Evolutionary conservation across 2,329 filamentous ascomycete genomes (phyloP).

Genomic region (Colletotrichum viniferum): DNA sequence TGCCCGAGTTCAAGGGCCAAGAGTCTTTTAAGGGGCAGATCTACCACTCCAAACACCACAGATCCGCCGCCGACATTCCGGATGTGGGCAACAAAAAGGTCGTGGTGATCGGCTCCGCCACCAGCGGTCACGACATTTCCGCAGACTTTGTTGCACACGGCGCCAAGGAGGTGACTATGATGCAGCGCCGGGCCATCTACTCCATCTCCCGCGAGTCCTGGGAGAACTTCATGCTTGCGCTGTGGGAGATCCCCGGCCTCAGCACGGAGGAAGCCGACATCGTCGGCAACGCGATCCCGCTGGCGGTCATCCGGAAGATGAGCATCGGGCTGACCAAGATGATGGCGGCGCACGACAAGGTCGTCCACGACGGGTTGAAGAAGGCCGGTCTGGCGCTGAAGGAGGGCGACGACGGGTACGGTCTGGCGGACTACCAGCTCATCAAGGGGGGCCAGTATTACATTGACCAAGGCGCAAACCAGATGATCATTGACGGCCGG

Average conservation of each 20-base stretch:
- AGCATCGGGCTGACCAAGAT: slow-evolving; percentile 43
- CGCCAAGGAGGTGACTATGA: slow-evolving; percentile 51
- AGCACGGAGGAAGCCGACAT: slow-evolving; percentile 56
- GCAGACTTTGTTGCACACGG: slow-evolving; percentile 54
- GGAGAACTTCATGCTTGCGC: slow-evolving; percentile 46
- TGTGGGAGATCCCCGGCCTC: slow-evolving; percentile 37
- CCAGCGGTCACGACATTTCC: slow-evolving; percentile 54
- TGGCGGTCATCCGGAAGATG: slow-evolving; percentile 49
- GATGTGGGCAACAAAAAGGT: slow-evolving; percentile 41
- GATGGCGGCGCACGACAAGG: slow-evolving; percentile 44
- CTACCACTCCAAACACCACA: slow-evolving; percentile 48
- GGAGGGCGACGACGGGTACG: slow-evolving; percentile 37
- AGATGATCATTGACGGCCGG: slow-evolving; percentile 44
- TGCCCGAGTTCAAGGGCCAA: slow-evolving; percentile 44
- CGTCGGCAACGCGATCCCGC: slow-evolving; percentile 48
- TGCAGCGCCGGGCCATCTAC: slow-evolving; percentile 56
- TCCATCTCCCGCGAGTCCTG: slow-evolving; percentile 47
- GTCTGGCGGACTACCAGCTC: slow-evolving; percentile 40
- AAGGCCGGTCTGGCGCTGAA: slow-evolving; percentile 48
- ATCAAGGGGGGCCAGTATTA: slow-evolving; percentile 45
- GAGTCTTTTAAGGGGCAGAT: slow-evolving; percentile 44
- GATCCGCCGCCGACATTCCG: slow-evolving; percentile 37
- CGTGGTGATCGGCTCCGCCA: slow-evolving; percentile 52
- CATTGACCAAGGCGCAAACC: slow-evolving; percentile 42
- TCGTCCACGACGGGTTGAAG: slow-evolving; percentile 46